A percentile compares a stretch with the other conserved stretches of the same genome.
phyloP scores from a whole-genome alignment of 1,284 basidiomycete genomes.

The Neotropicomus parvogracilis region DNA sequence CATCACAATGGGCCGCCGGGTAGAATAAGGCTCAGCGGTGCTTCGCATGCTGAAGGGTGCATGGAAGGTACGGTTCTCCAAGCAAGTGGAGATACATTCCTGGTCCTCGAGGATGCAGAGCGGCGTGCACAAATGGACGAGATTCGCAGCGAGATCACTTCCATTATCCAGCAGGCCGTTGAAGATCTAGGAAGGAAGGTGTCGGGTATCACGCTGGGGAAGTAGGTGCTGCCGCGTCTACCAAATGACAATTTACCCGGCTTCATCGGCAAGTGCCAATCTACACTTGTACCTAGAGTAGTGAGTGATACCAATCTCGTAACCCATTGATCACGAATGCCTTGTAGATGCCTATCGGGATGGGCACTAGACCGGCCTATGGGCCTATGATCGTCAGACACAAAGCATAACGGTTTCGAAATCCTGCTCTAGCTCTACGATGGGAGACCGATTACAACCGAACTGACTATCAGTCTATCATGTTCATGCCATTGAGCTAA shows the following conservation, averaged over 20 bases:
- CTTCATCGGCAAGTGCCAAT: too few species aligned
- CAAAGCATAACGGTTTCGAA: too few species aligned
- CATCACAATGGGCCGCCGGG: not conserved
- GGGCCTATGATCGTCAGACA: too few species aligned
- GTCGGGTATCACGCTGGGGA: conserved; percentile 35
- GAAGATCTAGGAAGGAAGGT: conserved; percentile 55
- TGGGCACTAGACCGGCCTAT: too few species aligned
- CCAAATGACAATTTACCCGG: too few species aligned
- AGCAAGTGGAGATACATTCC: not conserved
- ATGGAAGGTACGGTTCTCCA: conserved; percentile 7
- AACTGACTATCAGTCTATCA: too few species aligned
- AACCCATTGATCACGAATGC: too few species aligned
- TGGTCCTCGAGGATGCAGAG: not conserved
- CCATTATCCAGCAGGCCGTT: conserved; percentile 55
- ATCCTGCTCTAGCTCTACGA: too few species aligned
- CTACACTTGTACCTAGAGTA: not conserved
- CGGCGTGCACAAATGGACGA: conserved; percentile 29
- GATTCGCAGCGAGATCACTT: conserved; percentile 54
- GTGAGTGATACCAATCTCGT: too few species aligned
- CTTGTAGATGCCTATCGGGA: too few species aligned
- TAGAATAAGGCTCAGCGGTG: not conserved
- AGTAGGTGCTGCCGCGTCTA: not conserved
- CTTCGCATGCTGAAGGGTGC: conserved; percentile 9
- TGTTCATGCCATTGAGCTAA: too few species aligned
- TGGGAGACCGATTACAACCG: too few species aligned